Base-by-base conservation (phyloP, 352 stramenopile genomes). In the Elongisporangium senticosum region DNA sequence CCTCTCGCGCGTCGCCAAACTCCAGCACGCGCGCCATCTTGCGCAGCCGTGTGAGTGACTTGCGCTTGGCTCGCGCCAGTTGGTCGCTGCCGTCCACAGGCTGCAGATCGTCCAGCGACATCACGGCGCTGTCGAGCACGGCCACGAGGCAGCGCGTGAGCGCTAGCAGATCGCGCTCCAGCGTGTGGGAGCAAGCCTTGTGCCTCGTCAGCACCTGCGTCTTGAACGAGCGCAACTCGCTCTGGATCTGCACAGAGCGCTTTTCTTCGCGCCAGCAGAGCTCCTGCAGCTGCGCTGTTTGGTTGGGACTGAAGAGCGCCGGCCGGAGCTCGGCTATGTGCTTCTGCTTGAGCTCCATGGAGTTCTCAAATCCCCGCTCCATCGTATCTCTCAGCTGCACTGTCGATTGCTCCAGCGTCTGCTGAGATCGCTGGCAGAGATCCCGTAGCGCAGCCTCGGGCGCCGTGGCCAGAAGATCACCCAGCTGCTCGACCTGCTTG, bases 251-350 rank as follows among this genome's bases (percentile, higher is more conserved):
- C 0, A 68, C 62, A 1, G 77, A 80, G 0, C 79, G 77, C 5
- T 49, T 19, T 21, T 56, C 59, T 62, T 96, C 88, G 21, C 74
- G 81, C 4, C 66, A 61, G 55, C 80, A 81, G 13, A 96, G 61
- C 13, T 66, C 68, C 26, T 67, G 58, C 26, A 96, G 64, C 40
- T 83, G 66, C 0, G 64, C 43, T 1, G 48, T 59, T 33, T 86
- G 82, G 68, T 96, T 94, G 11, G 76, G 75, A 13, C 78, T 91
- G 56, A 83, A 89, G 23, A 96, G 66, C 23, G 89, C 71, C 0
- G 88, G 88, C 19, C 84, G 72, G 15, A 96, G 59, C 37, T 83
- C 68, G 23, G 75, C 22, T 2, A 63, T 75, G 59, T 95, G 72
- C 7, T 65, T 58, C 7, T 69, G 65, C 53, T 88, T 89, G 20